phyloP scores from a whole-genome alignment of 2,329 filamentous ascomycete species.

The Venturiaceae sp. region DNA sequence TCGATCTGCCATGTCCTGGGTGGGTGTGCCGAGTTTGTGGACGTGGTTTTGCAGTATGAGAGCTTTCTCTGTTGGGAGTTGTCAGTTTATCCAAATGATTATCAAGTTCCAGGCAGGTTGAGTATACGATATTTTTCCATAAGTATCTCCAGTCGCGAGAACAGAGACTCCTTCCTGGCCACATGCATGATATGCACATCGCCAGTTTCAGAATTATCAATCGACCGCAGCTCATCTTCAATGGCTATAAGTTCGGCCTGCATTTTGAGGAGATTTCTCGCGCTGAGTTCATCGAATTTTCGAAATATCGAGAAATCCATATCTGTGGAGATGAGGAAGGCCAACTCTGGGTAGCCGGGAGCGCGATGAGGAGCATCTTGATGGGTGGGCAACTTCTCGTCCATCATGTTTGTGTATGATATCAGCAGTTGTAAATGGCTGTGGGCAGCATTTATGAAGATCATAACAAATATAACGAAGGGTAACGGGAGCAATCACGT shows the following conservation, averaged over 20 bases:
- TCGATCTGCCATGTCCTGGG: background rate
- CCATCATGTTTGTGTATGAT: background rate
- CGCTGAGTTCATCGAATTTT: background rate
- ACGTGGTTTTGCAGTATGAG: background rate
- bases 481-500: background rate
- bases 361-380: background rate
- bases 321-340: background rate
- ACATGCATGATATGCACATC: background rate
- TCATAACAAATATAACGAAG: background rate
- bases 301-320: conserved; percentile 6
- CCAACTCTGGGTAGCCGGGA: background rate
- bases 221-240: background rate
- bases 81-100: background rate
- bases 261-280: conserved; percentile 1
- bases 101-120: no score
- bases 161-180: background rate
- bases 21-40: background rate
- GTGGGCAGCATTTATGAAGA: background rate
- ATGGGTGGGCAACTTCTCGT: background rate
- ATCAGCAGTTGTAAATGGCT: no score
- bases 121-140: background rate
- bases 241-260: conserved; percentile 1
- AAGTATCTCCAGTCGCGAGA: background rate
- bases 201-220: background rate
- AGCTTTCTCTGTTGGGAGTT: background rate